Percentiles rank a stretch among this genome's conserved stretches.
These are phyloP conservation scores for Fraxinus sp. DNA, from an alignment of 305 asterid species.

Conservation along the genomic window DNA sequence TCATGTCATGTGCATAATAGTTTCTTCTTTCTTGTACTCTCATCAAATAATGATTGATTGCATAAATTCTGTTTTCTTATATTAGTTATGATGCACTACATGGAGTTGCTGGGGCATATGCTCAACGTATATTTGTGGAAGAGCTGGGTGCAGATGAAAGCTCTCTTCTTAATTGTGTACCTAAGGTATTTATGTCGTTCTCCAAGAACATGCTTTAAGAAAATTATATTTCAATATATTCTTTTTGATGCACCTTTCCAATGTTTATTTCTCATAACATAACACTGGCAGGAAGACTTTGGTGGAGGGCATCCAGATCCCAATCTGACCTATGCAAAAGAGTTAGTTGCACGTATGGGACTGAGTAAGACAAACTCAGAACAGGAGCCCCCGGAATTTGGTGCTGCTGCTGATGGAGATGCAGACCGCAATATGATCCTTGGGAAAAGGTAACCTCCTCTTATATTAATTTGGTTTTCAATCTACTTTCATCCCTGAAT, in stretches of 20 bases:
- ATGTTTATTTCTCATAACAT: slow-evolving; percentile 16
- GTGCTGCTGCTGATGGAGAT: slow-evolving; percentile 99
- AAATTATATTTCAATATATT: slow-evolving; percentile 3
- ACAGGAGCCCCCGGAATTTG: slow-evolving; percentile 93
- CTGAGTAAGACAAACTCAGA: slow-evolving; percentile 62
- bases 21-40: slow-evolving; percentile 10
- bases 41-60: slow-evolving; percentile 19
- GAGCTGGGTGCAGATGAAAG: slow-evolving; percentile 93
- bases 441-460: slow-evolving; percentile 64
- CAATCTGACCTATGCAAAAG: slow-evolving; percentile 95
- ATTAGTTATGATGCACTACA: slow-evolving; percentile 91
- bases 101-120: slow-evolving; percentile 97
- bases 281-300: slow-evolving; percentile 82
- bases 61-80: slow-evolving; percentile 20
- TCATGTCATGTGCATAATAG: slow-evolving; percentile 7
- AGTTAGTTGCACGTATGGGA: slow-evolving; percentile 95
- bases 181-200: slow-evolving; percentile 57
- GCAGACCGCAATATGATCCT: slow-evolving; percentile 98
- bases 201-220: neutral
- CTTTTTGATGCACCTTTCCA: slow-evolving; percentile 19
- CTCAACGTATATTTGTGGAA: slow-evolving; percentile 86
- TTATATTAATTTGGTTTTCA: slow-evolving; percentile 9
- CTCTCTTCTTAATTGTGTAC: slow-evolving; percentile 84
- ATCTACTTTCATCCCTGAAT: slow-evolving; percentile 8
- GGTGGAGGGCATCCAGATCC: slow-evolving; percentile 99